These are phyloP conservation scores for Talaromyces funiculosus DNA, from an alignment of 2,329 filamentous ascomycete species.

Conservation along the genomic window DNA sequence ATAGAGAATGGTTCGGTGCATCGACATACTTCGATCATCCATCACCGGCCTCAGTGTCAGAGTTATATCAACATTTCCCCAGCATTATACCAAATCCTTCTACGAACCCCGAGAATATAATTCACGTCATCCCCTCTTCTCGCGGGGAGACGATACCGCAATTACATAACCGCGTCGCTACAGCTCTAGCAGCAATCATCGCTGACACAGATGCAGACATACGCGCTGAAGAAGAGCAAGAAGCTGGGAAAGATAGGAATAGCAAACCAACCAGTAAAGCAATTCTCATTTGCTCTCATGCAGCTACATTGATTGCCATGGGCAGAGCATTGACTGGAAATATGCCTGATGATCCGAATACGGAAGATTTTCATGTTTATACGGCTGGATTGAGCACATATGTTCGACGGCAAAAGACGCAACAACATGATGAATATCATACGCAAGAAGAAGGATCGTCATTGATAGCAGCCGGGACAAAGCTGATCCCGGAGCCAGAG, in stretches of 20 bases:
- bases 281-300: constrained; percentile 80
- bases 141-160: constrained; percentile 74
- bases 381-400: constrained; percentile 76
- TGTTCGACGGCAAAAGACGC: constrained; percentile 37
- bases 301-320: constrained; percentile 80
- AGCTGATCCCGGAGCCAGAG: constrained; percentile 18
- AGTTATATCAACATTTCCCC: constrained; percentile 62
- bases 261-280: constrained; percentile 47
- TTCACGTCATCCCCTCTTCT: constrained; percentile 61
- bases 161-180: constrained; percentile 73
- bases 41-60: constrained; percentile 58
- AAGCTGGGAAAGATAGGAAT: constrained; percentile 16
- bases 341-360: constrained; percentile 65
- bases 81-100: constrained; percentile 46
- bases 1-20: constrained; percentile 83
- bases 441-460: constrained; percentile 15
- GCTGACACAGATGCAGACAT: constrained; percentile 60
- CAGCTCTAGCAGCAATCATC: constrained; percentile 65
- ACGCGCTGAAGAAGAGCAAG: constrained; percentile 28
- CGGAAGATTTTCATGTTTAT: constrained; percentile 78
- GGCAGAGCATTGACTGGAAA: constrained; percentile 74
- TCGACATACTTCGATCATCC: constrained; percentile 78
- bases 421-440: not conserved
- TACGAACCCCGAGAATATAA: constrained; percentile 45
- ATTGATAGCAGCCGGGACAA: constrained; percentile 27